These are phyloP conservation scores for Aspergillus piperis DNA, from an alignment of 2,329 filamentous ascomycete genomes.

Conservation along the genomic window DNA sequence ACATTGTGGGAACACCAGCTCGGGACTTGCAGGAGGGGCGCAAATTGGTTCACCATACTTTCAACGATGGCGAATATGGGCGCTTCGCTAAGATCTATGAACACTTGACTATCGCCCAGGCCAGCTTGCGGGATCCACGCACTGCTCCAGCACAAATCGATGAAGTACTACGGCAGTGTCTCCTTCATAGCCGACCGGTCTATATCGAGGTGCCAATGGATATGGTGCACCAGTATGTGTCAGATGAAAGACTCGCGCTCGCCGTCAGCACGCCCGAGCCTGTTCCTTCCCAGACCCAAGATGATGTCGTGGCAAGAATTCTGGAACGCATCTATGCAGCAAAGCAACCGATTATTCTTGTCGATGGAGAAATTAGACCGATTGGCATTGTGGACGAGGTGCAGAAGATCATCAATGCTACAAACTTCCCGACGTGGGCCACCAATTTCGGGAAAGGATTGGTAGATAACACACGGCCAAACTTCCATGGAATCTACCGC, in stretches of 20 bases:
- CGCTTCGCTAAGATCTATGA: constrained; percentile 19
- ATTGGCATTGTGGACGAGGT: constrained; percentile 44
- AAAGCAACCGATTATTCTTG: constrained; percentile 52
- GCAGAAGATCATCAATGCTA: constrained; percentile 45
- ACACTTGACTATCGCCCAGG: constrained; percentile 17
- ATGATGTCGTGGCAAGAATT: constrained; percentile 33
- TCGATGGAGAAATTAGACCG: constrained; percentile 51
- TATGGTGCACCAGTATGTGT: constrained; percentile 42
- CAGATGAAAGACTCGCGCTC: constrained; percentile 8
- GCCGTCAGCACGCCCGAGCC: constrained; percentile 11
- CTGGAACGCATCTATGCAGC: constrained; percentile 45
- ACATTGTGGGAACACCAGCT: constrained; percentile 59
- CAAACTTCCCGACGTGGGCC: constrained; percentile 49
- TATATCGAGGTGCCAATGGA: constrained; percentile 59
- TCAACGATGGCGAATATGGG: constrained; percentile 36
- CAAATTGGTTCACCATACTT: constrained; percentile 64
- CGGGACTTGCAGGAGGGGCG: constrained; percentile 48
- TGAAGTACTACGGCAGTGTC: constrained; percentile 50
- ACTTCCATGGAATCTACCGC: constrained; percentile 52
- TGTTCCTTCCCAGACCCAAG: neutral
- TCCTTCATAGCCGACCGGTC: constrained; percentile 56
- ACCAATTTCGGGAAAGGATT: constrained; percentile 53
- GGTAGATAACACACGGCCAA: constrained; percentile 49
- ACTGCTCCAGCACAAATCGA: constrained; percentile 55
- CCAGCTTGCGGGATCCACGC: constrained; percentile 48